Evolutionary conservation across 306 rosid species (phyloP).

Genomic region (Alnus rubra): DNA sequence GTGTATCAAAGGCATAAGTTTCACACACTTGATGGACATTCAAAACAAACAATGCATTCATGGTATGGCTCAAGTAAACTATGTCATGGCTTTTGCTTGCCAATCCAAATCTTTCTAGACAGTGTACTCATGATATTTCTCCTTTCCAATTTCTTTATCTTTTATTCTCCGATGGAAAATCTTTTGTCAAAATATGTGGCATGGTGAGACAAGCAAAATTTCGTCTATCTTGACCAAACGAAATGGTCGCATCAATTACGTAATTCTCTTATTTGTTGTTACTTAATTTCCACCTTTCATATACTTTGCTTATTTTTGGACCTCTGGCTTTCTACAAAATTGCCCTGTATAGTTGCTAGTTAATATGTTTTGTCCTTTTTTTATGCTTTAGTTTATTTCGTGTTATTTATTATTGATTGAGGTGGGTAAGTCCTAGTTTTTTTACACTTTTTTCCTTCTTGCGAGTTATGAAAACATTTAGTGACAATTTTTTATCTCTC

Average conservation of each 20-base stretch:
- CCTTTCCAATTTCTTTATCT: not conserved
- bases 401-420: constrained; percentile 18
- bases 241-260: not conserved
- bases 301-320: not conserved
- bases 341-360: constrained; percentile 6
- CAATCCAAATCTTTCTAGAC: not conserved
- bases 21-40: too few species aligned
- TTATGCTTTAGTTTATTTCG: not conserved
- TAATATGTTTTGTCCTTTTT: not conserved
- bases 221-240: not conserved
- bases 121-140: not conserved
- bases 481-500: constrained; percentile 29
- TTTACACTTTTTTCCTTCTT: constrained; percentile 25
- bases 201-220: not conserved
- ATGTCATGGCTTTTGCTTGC: too few species aligned
- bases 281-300: not conserved
- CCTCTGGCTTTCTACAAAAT: not conserved
- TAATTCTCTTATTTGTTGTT: not conserved
- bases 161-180: not conserved
- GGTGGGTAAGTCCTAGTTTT: constrained; percentile 9
- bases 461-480: constrained; percentile 25
- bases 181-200: not conserved
- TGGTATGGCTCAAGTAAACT: too few species aligned
- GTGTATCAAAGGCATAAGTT: too few species aligned
- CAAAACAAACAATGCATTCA: too few species aligned